Base-by-base conservation (phyloP, 768 basidiomycete genomes). In the Naematelia encephala region DNA sequence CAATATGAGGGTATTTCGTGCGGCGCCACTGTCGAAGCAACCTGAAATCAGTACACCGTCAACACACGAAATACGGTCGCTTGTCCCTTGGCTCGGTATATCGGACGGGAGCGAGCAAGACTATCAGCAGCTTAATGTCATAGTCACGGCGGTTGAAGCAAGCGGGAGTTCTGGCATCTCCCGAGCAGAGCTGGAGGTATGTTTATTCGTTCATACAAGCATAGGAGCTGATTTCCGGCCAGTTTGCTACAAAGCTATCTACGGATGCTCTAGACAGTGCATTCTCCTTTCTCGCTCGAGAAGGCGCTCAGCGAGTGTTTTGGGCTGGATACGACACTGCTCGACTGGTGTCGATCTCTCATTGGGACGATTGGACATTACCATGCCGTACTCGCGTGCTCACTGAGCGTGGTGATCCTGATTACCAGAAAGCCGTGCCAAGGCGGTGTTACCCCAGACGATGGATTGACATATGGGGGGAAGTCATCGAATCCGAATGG, bases 241-340 rank as follows among this genome's bases (percentile, higher is more conserved):
- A 48, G 34, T 8, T 16, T 39, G 34, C 34, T 39, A 39, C 34
- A 16, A 16, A 39, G 34, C 16, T 27, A 14, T 27, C 25, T 5
- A 5, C n/a, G n/a, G 12, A 46, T 5, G 25, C 12, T 0, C 54
- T 70, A 1, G 22, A 51, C 14, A 22, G 26, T 25, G 51, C 62
- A 5, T 51, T 63, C 3, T 66, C 66, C 0, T 22, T 34, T 2
- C 30, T 69, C 5, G 44, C 66, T 2, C 43, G 46, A 46, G 55
- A 64, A 10, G 16, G 53, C 1, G 49, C 59, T 2, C 51, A 46
- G 21, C 22, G 27, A 27, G 60, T 67, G 2, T 69, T 66, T 50
- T 71, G 69, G 66, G 59, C 68, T 11, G 70, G 70, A n/a, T 72
- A 70, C 55, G 70, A 72, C 39, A 63, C 61, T 12, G 52, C 73